These are phyloP conservation scores for Bimuria novae-zelandiae DNA, from an alignment of 2,329 filamentous ascomycete species.

Conservation along the genomic window DNA sequence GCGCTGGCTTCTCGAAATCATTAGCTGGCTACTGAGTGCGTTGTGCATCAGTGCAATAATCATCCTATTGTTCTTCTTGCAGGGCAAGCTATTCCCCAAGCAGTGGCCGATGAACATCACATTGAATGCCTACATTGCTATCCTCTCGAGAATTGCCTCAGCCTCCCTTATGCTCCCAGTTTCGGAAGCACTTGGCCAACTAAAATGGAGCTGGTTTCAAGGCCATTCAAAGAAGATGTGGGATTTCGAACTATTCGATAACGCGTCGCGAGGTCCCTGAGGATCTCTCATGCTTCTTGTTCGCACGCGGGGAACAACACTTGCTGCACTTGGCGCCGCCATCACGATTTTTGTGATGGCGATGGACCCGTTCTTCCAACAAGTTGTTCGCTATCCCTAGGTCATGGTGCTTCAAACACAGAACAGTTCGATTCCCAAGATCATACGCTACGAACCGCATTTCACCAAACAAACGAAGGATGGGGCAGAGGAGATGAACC, in stretches of 20 bases:
- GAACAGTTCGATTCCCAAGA: background rate
- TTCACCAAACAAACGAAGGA: no score
- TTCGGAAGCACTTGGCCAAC: constrained; percentile 24
- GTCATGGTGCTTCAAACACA: background rate
- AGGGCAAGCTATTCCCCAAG: constrained; percentile 5
- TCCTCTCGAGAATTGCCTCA: constrained; percentile 19
- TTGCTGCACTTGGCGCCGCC: constrained; percentile 19
- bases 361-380: constrained; percentile 14
- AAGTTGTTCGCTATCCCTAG: constrained; percentile 11
- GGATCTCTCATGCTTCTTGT: constrained; percentile 13
- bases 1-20: constrained; percentile 15
- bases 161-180: constrained; percentile 20
- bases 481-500: no score
- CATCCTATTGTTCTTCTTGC: constrained; percentile 5
- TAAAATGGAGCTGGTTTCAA: background rate
- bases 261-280: constrained; percentile 13
- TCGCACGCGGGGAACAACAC: constrained; percentile 7
- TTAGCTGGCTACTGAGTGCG: constrained; percentile 17
- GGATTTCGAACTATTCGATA: constrained; percentile 27
- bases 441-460: no score
- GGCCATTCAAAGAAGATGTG: constrained; percentile 15
- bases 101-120: constrained; percentile 14
- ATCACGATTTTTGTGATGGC: constrained; percentile 18
- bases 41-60: constrained; percentile 16
- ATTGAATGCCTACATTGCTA: constrained; percentile 23